phyloP scores from a whole-genome alignment of 805 yeast genomes.

The Saccharomycopsis synnaedendra region DNA sequence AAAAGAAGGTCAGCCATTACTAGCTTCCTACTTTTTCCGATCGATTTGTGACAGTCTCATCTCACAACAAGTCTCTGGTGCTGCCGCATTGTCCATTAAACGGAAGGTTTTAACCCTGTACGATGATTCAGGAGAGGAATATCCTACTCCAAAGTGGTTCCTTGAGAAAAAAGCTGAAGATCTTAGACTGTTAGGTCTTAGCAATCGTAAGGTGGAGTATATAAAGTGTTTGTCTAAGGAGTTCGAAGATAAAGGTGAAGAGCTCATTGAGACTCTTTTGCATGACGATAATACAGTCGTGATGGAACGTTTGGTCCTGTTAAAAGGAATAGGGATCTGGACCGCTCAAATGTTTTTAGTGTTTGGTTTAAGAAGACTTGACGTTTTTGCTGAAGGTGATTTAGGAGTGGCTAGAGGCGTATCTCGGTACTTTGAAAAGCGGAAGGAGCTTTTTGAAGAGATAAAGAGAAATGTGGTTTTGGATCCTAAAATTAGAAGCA shows the following conservation, averaged over 20 bases:
- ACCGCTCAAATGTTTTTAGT: slow-evolving; percentile 78
- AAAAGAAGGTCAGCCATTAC: background rate
- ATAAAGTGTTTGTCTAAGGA: slow-evolving; percentile 41
- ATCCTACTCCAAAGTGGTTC: slow-evolving; percentile 45
- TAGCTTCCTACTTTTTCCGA: slow-evolving; percentile 27
- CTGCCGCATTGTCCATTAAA: slow-evolving; percentile 63
- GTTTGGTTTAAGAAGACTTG: slow-evolving; percentile 53
- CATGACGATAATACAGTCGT: slow-evolving; percentile 33
- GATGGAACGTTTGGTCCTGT: slow-evolving; percentile 33
- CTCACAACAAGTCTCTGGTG: slow-evolving; percentile 70
- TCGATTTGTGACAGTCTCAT: slow-evolving; percentile 39
- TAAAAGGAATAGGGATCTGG: slow-evolving; percentile 80
- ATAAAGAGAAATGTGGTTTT: slow-evolving; percentile 30
- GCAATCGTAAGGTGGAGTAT: slow-evolving; percentile 56
- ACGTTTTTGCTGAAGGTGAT: slow-evolving; percentile 71
- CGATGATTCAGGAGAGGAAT: slow-evolving; percentile 20
- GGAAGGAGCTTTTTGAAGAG: slow-evolving; percentile 37
- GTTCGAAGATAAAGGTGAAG: slow-evolving; percentile 30
- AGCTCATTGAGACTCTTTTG: slow-evolving; percentile 25
- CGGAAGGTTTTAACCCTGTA: slow-evolving; percentile 31
- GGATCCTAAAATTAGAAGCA: slow-evolving; percentile 24
- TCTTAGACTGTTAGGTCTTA: slow-evolving; percentile 56
- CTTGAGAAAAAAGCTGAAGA: slow-evolving; percentile 30
- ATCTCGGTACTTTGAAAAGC: slow-evolving; percentile 43
- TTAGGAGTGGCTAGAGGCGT: slow-evolving; percentile 80